Base-by-base conservation (phyloP, 2,329 filamentous ascomycete genomes). In the Amylocarpus encephaloides region DNA sequence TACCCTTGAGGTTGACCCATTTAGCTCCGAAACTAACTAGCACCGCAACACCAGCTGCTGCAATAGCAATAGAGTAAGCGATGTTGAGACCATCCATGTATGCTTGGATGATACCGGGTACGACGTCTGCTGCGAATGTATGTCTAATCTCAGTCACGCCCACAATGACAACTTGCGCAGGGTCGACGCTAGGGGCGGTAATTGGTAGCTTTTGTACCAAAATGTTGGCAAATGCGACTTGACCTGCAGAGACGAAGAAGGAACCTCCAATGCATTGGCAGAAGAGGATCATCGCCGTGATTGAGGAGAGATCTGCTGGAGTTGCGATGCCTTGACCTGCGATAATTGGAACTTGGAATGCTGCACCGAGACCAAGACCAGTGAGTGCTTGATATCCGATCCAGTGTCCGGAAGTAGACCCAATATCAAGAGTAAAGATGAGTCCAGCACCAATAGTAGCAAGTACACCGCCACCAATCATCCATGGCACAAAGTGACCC, bases 71-170 rank as follows among this genome's bases (percentile, higher is more conserved):
- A 9, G 80, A 83, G 35, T 82, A 77, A 4, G 75, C 72, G 6
- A 85, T 80, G 61, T 83, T 81, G 58, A 84, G 78, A 0, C 79
- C 78, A 47, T 77, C 67, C 58, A 78, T 85, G 68, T 88, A 88
- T 0, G 79, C 80, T 0, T 65, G 56, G 22, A 85, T 70, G 36
- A 87, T 80, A 0, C 71, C 69, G 0, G 68, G 61, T 2, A 84
- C 68, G 50, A 71, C 72, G n/a, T 76, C 62, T 0, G 60, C 49
- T 0, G 72, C 61, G 55, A 86, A 79, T 1, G 67, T 67, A 5
- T 62, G 52, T 56, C 79, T 75, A 34, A 88, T 70, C 55, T 79
- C 73, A 0, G 81, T 85, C 2, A 75, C 73, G 13, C 74, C 74
- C 0, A 71, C 71, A 1, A 67, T 58, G 32, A 74, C 63, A 3